Evolutionary conservation across 192 early-diverging fungal species (phyloP), one percentile per base, ranked within the genome.

Genomic region (Coemansia brasiliensis): DNA sequence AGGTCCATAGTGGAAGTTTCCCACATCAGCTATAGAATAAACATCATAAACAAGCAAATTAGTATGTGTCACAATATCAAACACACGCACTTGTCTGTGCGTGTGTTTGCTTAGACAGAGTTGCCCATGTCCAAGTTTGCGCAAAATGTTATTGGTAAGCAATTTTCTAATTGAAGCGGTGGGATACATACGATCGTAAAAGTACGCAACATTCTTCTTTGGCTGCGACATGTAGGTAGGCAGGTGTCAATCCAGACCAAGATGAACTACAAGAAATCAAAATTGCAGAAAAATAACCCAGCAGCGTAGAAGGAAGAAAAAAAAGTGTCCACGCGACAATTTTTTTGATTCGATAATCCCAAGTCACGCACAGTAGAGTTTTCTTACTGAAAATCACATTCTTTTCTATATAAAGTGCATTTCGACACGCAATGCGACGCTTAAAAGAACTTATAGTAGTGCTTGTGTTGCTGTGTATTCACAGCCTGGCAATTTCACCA

Each of bases 1-100:
- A 52, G 85, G 83, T 35, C 92, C 94, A 80, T 94, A 97, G 69
- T 93, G 92, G 65, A 89, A 97, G 59, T 88, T 79, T 13, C 91
- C 91, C 44, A 94, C 83, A 40, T 88, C 74, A 38, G 74, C 74
- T 78, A 77, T 48, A 58, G 40, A 27, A 18, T 20, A 56, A 32
- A 24, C 1, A 44, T 40, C 39, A 41, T 10, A 44, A 16, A 38
- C 32, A 22, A 3, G 21, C 12, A 5, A 12, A 22, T 35, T 52
- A 44, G 41, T 10, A 38, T 43, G 20, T 51, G 49, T 35, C 16
- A 45, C 55, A 43, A 43, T 56, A 17, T 1, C 5, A 18, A 57
- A 26, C 6, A 32, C 56, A 26, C 56, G 56, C 57, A 48, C 43
- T n/a, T n/a, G n/a, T n/a, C n/a, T n/a, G n/a, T n/a, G n/a, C n/a